Evolutionary conservation across 805 yeast genomes (phyloP).

Genomic region (Metschnikowia shivogae): DNA sequence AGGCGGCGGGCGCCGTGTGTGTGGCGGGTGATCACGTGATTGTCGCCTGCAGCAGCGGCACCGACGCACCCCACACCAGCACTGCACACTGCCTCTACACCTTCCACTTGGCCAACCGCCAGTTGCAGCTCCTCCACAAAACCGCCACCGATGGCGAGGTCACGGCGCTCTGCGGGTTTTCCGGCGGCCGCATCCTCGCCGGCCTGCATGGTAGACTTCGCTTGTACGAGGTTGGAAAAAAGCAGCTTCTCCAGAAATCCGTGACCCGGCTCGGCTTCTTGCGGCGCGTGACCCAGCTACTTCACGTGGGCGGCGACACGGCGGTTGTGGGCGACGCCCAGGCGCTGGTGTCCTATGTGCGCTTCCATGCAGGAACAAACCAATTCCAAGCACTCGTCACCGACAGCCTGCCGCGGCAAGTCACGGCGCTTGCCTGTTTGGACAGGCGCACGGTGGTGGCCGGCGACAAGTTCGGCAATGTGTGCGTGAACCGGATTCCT

Average conservation of each 20-base stretch:
- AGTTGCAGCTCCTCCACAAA: conserved; percentile 50
- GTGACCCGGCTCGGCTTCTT: conserved; percentile 42
- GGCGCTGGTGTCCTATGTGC: conserved; percentile 57
- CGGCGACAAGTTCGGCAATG: conserved; percentile 85
- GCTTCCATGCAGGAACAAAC: conserved; percentile 45
- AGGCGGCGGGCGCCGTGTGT: conserved; percentile 41
- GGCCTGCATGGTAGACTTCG: conserved; percentile 53
- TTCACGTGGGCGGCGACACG: conserved; percentile 49
- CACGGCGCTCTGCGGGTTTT: conserved; percentile 44
- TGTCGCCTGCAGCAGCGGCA: conserved; percentile 40
- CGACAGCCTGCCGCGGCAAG: conserved; percentile 64
- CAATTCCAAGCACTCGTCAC: conserved; percentile 62
- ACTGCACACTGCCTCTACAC: conserved; percentile 31
- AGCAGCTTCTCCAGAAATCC: conserved; percentile 70
- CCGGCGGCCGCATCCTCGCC: conserved; percentile 55
- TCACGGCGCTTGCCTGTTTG: conserved; percentile 54
- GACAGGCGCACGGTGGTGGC: conserved; percentile 76
- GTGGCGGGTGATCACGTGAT: conserved; percentile 36
- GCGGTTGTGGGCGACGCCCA: conserved; percentile 69
- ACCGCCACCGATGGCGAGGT: conserved; percentile 52
- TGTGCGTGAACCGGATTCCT: conserved; percentile 64
- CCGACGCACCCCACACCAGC: conserved; percentile 25
- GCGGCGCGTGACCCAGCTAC: conserved; percentile 50
- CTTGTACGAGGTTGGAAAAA: conserved; percentile 69
- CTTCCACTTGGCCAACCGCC: conserved; percentile 32